Conservation (phyloP, 2,329 filamentous ascomycete species). For the Teratosphaeria destructans region DNA sequence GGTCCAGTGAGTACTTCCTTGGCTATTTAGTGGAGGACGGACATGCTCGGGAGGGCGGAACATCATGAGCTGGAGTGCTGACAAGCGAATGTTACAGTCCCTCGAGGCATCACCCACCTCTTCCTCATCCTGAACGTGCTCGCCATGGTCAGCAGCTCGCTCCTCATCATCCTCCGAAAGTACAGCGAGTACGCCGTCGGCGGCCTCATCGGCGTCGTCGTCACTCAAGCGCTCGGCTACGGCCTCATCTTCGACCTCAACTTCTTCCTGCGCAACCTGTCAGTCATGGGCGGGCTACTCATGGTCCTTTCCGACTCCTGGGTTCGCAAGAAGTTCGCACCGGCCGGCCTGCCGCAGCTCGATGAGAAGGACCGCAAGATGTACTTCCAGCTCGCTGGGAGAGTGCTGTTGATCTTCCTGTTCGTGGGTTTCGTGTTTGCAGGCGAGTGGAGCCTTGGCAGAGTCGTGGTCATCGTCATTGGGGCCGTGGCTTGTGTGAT, state of each 20-base stretch:
- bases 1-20: slow-evolving; percentile 60
- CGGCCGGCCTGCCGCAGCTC: slow-evolving; percentile 82
- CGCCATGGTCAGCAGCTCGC: slow-evolving; percentile 73
- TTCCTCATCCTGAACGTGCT: slow-evolving; percentile 88
- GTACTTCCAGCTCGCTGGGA: slow-evolving; percentile 97
- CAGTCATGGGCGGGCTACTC: slow-evolving; percentile 89
- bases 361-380: slow-evolving; percentile 99
- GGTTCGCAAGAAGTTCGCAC: slow-evolving; percentile 95
- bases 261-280: slow-evolving; percentile 98
- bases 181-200: slow-evolving; percentile 86
- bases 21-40: neutral
- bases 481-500: slow-evolving; percentile 90
- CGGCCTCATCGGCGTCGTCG: slow-evolving; percentile 80
- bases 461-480: slow-evolving; percentile 71
- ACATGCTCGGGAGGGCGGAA: neutral
- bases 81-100: slow-evolving; percentile 50
- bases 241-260: slow-evolving; percentile 98
- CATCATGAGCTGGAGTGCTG: neutral
- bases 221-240: slow-evolving; percentile 91
- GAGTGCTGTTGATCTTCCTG: slow-evolving; percentile 92
- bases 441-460: slow-evolving; percentile 83
- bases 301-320: slow-evolving; percentile 98
- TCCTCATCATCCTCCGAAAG: slow-evolving; percentile 81
- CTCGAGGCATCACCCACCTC: slow-evolving; percentile 74
- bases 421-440: slow-evolving; percentile 96